These are phyloP conservation scores for Venturia effusa DNA, from an alignment of 2,329 filamentous ascomycete species.

Conservation along the genomic window DNA sequence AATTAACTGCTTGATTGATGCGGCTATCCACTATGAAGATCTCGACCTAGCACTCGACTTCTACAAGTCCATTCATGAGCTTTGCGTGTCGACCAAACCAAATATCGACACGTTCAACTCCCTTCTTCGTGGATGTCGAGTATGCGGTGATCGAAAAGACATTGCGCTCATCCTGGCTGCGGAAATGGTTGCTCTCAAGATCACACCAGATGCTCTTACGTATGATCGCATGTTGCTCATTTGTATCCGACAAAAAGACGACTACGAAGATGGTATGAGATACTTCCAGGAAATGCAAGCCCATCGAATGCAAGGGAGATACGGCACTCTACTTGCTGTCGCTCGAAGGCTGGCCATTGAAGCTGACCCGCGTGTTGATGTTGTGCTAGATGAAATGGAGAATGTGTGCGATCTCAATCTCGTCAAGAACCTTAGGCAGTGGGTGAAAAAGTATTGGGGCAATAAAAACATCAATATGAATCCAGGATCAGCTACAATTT, in stretches of 20 bases:
- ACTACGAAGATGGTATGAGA: slow-evolving; percentile 33
- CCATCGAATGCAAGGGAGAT: slow-evolving; percentile 18
- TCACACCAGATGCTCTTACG: slow-evolving; percentile 46
- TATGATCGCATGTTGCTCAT: slow-evolving; percentile 52
- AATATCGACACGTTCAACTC: slow-evolving; percentile 50
- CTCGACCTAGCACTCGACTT: slow-evolving; percentile 44
- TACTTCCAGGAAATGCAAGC: slow-evolving; percentile 41
- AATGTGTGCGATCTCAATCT: slow-evolving; percentile 13
- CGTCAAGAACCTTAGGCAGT: slow-evolving; percentile 1
- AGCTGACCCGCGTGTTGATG: slow-evolving; percentile 22
- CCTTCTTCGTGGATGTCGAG: slow-evolving; percentile 41
- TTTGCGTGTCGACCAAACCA: slow-evolving; percentile 33
- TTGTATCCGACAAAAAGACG: slow-evolving; percentile 35
- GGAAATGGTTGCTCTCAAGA: slow-evolving; percentile 47
- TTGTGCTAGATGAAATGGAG: slow-evolving; percentile 21
- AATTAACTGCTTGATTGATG: slow-evolving; percentile 43
- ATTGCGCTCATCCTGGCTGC: slow-evolving; percentile 50
- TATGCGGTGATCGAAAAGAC: slow-evolving; percentile 31
- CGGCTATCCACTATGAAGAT: slow-evolving; percentile 32
- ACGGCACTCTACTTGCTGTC: slow-evolving; percentile 25
- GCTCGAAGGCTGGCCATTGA: slow-evolving; percentile 18
- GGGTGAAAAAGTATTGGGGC: background rate
- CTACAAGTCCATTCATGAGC: slow-evolving; percentile 49
- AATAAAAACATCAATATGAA: background rate
- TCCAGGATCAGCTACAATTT: background rate